Evolutionary conservation across 257 asterid genomes (phyloP), one percentile per base, ranked within the genome.

Genomic region (Paulownia fortunei): DNA sequence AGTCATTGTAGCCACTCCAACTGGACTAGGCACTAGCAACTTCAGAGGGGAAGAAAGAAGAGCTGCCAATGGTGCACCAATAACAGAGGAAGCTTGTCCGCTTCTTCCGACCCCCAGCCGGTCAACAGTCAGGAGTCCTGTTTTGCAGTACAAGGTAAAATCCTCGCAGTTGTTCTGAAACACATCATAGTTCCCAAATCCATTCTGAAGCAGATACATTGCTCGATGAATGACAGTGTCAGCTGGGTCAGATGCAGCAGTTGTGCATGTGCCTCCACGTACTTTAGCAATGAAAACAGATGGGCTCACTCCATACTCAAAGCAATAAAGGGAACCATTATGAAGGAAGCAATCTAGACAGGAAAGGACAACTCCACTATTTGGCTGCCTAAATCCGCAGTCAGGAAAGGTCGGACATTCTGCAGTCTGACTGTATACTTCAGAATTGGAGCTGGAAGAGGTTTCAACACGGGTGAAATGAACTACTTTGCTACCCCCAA

Each of bases 81-180:
- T 72, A 1, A 92, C 74, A 4, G 98, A 86, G 11, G 97, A 89
- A 70, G 97, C 98, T 65, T 92, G 97, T 4, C 97, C 98, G 30
- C 98, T 93, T 80, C 97, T 86, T 76, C 98, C 98, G 21, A 88
- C 88, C 0, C 98, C 96, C 37, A 84, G 61, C 21, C 92, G 80
- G 30, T 91, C 97, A 21, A 91, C 76, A 13, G 92, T 85, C 67
- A 93, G 76, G n/a, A 91, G 92, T 37, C 97, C 98, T 0, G 98
- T 93, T 78, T 91, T 93, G 88, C 97, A 93, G 65, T 93, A 93
- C 71, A 93, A 41, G 15, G 98, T 80, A 34, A 91, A 93, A 80
- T 93, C 97, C 88, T 93, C 97, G n/a, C 98, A 93, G 77, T 93
- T 93, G 84, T 91, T 93, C 42, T 93, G 92, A 54, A 91, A 92